Base-by-base conservation (phyloP, 257 asterid genomes). In the Nicotiana attenuata region DNA sequence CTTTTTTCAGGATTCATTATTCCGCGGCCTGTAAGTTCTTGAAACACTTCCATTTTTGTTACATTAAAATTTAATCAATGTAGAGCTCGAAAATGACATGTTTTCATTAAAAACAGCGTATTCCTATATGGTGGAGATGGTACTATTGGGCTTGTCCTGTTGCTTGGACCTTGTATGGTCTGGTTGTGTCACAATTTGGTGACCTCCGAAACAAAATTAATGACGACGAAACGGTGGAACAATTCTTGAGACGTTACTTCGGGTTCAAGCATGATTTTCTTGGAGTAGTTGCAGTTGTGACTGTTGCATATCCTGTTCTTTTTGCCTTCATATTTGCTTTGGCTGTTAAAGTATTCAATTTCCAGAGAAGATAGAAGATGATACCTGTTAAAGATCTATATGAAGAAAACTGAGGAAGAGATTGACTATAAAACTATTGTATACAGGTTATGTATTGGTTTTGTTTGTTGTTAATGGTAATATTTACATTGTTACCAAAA, bases 61-160 rank as follows among this genome's bases (percentile, higher is more conserved):
- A 35, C 5, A 10, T 28, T 14, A 19, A 10, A 67, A 19, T 53
- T 19, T 9, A 20, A n/a, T 31, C 5, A 9, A 71, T 63, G 38
- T 20, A 79, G 22, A 81, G 19, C 68, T n/a, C 38, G 26, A 61
- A 29, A 47, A 69, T 9, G 10, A 33, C 78, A 66, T 76, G 29
- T 59, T 17, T 20, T 19, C 11, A 5, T 38, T 10, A 5, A 7
- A 80, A 88, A 24, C 92, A 93, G 97, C 88, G 90, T 56, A 91
- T 93, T 13, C 97, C 97, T 1, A 38, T 92, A 6, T 93, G 96
- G 96, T 93, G 97, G 97, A 90, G 97, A 89, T 93, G 98, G 98
- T 91, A 90, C 88, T 93, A 90, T 60, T 93, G 97, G 97, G 88
- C 77, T 38, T 85, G 89, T 9, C 98, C 98, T 0, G 77, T 90